These are phyloP conservation scores for Uronychia setigera DNA, from an alignment of 73 alveolate species.

Conservation along the genomic window DNA sequence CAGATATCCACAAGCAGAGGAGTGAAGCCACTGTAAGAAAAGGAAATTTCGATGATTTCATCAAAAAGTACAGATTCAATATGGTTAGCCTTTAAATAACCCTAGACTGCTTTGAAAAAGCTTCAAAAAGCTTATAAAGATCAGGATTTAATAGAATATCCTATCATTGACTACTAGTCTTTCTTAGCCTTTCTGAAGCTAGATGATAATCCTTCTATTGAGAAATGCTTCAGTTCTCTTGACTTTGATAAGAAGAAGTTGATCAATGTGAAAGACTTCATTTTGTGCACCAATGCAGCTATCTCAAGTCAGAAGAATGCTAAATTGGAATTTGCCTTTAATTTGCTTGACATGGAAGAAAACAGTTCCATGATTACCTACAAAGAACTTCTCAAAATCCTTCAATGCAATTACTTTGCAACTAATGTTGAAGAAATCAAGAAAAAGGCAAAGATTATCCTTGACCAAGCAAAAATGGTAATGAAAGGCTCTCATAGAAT, in stretches of 20 bases:
- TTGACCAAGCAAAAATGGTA: constrained; percentile 15
- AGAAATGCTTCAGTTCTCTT: constrained; percentile 23
- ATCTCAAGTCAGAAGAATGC: constrained; percentile 23
- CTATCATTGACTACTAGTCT: constrained; percentile 11
- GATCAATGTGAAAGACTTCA: constrained; percentile 38
- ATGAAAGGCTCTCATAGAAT: no score
- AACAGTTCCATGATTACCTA: constrained; percentile 37
- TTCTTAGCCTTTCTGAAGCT: constrained; percentile 39
- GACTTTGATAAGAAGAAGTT: constrained; percentile 16
- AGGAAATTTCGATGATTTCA: not conserved
- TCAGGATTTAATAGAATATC: not conserved
- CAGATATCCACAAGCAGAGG: constrained; percentile 31
- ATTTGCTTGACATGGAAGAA: constrained; percentile 51
- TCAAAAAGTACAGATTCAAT: not conserved
- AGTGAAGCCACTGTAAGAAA: constrained; percentile 20
- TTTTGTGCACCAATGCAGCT: constrained; percentile 11
- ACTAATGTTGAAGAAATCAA: constrained; percentile 16
- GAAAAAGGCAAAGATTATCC: constrained; percentile 21
- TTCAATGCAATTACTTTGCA: constrained; percentile 41
- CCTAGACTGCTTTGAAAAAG: not conserved
- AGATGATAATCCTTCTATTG: constrained; percentile 23
- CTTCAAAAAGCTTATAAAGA: not conserved
- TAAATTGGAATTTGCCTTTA: constrained; percentile 50
- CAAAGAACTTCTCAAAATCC: constrained; percentile 47
- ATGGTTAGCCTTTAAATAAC: not conserved